Evolutionary conservation across 371 early-diverging fungal genomes (phyloP), one percentile per base, ranked within the genome.

Genomic region (Mortierella sp.): DNA sequence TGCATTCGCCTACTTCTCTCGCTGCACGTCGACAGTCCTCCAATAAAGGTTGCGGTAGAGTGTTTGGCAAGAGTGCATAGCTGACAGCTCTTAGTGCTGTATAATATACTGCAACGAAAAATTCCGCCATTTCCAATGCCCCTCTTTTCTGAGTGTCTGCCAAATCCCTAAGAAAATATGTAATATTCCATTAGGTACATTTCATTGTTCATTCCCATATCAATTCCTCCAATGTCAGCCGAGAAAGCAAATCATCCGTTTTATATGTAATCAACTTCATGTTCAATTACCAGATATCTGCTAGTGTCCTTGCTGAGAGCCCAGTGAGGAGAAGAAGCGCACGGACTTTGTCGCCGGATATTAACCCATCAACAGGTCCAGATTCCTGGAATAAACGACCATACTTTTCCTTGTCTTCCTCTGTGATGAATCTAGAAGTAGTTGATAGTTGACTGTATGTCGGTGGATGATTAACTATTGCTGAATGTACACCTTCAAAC

Each of bases 61-160:
- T 51, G 2, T 51, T 51, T n/a, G 51, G 51, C 23, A 51, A 26
- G 15, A 6, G 6, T 7, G 26, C 23, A 12, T 23, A 23, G 51
- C n/a, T 26, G 51, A 26, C 26, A 51, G 6, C n/a, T 51, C 23
- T 26, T 17, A 43, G 17, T 23, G 23, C 26, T 23, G 51, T 23
- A 15, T 51, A 51, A 26, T 51, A 51, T 23, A 23, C 51, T 3
- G 51, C 51, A 23, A 51, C 26, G 15, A 51, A 23, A 23, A 51
- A 51, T 26, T 15, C 51, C 23, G 51, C 26, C 22, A 51, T 23
- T 5, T 51, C 51, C 5, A 51, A 26, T 5, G 51, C n/a, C 12
- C 51, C 51, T 51, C 51, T 51, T 51, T 51, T 51, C 26, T 51
- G n/a, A 51, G 51, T 51, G 51, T 51, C 51, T 8, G 51, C 51